Base-by-base conservation (phyloP, 1,284 basidiomycete genomes). In the Ganoderma resinaceum region DNA sequence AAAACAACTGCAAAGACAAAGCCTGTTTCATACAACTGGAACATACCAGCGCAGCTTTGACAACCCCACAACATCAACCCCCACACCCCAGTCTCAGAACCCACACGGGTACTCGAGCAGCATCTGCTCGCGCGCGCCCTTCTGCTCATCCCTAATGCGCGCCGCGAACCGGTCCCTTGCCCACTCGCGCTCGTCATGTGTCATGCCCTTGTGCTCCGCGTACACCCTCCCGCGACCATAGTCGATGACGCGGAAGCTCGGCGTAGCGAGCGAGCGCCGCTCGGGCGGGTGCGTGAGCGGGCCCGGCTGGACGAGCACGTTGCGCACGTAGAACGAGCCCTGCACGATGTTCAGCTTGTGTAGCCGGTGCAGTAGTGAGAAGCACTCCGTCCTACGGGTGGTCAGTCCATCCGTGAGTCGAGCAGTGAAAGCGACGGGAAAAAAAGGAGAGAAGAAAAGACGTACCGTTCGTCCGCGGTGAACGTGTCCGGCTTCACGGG, bases 221-320 rank as follows among this genome's bases (percentile, higher is more conserved):
- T 29, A 60, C 38, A 20, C 52, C 52, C 20, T 29, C 29, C 68
- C 75, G 12, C 79, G 74, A 40, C 86, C 86, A 75, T 87, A 87
- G 75, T 89, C 87, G 69, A 88, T 87, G 72, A 88, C 72, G 35
- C 86, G 80, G 75, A 85, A 88, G 72, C 82, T 82, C 60, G 77
- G 81, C 18, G 68, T 69, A 49, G 73, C 67, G 68, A 67, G 65
- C 66, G 74, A 74, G 66, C 75, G 61, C 66, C 65, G 0, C 23
- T 66, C 60, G 26, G 80, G 83, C 7, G 78, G 79, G 18, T 71
- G 70, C 11, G 74, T 78, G 46, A 87, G 76, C 23, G 85, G 85
- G 0, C 86, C 87, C 0, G 79, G 79, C 70, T 86, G 84, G 46
- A 80, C 72, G 49, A 88, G 74, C 52, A 88, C 80, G 76, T 88